Conservation (phyloP, 495 filamentous ascomycete genomes). For the Talaromyces ruber region DNA sequence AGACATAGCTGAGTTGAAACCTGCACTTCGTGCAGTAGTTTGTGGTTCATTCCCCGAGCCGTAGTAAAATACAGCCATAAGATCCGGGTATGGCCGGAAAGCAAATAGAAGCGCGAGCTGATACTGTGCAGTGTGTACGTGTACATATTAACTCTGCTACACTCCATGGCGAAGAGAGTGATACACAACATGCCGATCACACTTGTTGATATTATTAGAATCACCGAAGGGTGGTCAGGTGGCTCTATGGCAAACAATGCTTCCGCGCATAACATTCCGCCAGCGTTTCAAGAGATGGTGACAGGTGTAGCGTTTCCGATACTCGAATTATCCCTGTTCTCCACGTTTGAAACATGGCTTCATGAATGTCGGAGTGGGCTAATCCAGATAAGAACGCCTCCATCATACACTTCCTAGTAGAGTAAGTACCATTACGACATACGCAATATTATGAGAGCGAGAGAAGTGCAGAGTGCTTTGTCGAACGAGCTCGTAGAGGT, state of each 20-base stretch:
- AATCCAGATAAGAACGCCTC: not conserved
- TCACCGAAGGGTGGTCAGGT: not conserved
- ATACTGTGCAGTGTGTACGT: not conserved
- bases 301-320: not conserved
- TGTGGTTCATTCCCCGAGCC: not conserved
- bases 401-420: not conserved
- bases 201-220: not conserved
- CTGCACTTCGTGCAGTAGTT: not conserved
- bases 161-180: not conserved
- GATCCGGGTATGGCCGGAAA: not conserved
- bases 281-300: not conserved
- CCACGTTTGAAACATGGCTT: not conserved
- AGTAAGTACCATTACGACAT: not conserved
- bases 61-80: not conserved
- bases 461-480: not conserved
- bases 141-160: not conserved
- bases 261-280: not conserved
- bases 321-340: not conserved
- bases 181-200: not conserved
- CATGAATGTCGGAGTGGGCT: not conserved
- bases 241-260: not conserved
- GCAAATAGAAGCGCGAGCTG: not conserved
- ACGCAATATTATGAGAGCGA: too few relatives aligned
- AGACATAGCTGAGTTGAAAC: not conserved
- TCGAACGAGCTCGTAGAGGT: not conserved